Percentiles rank a stretch among this genome's conserved stretches.
Evolutionary conservation across 1,139 yeast genomes (phyloP).

Genomic region (Kodamaea alishanica): DNA sequence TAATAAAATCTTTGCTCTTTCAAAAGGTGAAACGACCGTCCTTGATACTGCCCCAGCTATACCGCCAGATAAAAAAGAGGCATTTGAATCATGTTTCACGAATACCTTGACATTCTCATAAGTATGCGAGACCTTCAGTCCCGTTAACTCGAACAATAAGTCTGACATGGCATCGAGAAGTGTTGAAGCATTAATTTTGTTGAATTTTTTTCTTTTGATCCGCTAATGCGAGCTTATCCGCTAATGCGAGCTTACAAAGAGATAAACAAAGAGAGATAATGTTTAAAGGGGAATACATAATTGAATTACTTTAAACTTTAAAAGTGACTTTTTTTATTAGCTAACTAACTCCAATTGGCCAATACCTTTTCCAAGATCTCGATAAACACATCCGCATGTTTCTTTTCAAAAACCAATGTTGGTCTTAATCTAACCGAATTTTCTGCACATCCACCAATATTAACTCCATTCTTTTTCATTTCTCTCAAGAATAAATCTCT

Average conservation of each 20-base stretch:
- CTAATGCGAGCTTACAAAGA: too few relatives aligned
- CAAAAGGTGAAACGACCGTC: conserved; percentile 93
- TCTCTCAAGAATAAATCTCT: conserved; percentile 58
- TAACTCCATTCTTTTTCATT: conserved; percentile 61
- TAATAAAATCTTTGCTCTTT: conserved; percentile 84
- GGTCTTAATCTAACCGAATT: conserved; percentile 75
- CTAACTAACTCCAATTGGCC: conserved; percentile 19
- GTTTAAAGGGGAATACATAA: too few relatives aligned
- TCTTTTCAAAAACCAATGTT: conserved; percentile 66
- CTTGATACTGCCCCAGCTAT: conserved; percentile 91
- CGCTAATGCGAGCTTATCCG: too few relatives aligned
- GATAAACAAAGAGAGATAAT: too few relatives aligned
- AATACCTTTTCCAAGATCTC: conserved; percentile 47
- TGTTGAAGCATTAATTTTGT: too few relatives aligned
- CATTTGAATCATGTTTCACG: conserved; percentile 47
- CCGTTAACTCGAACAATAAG: too few relatives aligned
- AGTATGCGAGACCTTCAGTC: too few relatives aligned
- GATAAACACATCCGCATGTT: conserved; percentile 68
- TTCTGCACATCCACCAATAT: conserved; percentile 80
- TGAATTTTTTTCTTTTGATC: too few relatives aligned
- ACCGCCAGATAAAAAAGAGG: conserved; percentile 59
- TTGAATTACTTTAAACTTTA: too few relatives aligned
- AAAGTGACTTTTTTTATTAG: too few relatives aligned
- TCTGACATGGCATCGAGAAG: too few relatives aligned
- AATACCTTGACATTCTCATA: conserved; percentile 20